Base-by-base conservation (phyloP, 2,329 filamentous ascomycete genomes). In the Fusarium anthophilum region DNA sequence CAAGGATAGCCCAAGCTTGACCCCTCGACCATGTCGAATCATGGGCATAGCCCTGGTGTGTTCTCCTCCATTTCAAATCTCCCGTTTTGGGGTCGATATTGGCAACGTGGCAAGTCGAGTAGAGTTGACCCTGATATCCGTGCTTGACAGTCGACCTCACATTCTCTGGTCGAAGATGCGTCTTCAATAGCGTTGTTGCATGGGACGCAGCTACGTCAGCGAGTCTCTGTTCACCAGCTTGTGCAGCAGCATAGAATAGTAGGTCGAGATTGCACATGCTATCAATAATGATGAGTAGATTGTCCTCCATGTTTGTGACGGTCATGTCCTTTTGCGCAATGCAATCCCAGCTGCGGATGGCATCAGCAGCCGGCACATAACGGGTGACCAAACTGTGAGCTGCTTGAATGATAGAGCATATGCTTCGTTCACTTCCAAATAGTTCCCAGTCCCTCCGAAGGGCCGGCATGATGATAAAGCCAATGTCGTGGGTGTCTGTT, bases 401-500 rank as follows among this genome's bases (percentile, higher is more conserved):
- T 2, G 86, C 86, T 5, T 78, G 79, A 5, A 86, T 65, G 6
- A 88, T 81, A 6, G 82, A 82, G 8, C 81, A 69, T 0, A 86
- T 66, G 45, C 84, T 85, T n/a, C 80, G 69, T 14, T 66, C 53
- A 53, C 84, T 82, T 0, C 83, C 82, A 0, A 82, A 85, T 10
- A 88, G 75, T 44, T 87, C 84, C 83, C 84, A 89, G 35, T 86
- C 84, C 35, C 83, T 80, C 28, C 83, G 82, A 1, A 87, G 75
- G 3, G 85, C 83, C 0, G 87, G 87, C 57, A 85, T 82, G 9
- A 88, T 82, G 32, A 89, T 89, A 72, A 89, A 89, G 0, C 87
- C 86, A 66, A 89, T 82, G 47, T 89, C 87, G 64, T 89, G 87
- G 0, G 87, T 89, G 61, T 88, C 85, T 8, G 81, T 88, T 37